Percentiles rank a stretch among this genome's conserved stretches.
phyloP scores from a whole-genome alignment of 306 rosid species.

The Pachyrhizus erosus region DNA sequence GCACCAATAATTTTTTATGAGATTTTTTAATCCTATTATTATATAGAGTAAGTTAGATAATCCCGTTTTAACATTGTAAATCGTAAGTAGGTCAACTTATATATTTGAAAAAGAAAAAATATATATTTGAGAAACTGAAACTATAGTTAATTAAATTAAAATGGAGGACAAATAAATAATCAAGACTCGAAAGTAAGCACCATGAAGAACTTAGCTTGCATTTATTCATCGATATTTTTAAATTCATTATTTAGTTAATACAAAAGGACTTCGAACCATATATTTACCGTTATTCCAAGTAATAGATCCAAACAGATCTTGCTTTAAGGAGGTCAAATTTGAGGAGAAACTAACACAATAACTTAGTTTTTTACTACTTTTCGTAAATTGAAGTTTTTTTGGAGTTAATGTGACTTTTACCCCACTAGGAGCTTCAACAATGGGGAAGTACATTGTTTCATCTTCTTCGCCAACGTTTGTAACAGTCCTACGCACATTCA shows the following conservation, averaged over 20 bases:
- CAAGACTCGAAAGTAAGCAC: not conserved
- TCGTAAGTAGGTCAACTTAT: too few species aligned
- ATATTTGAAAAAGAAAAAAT: too few species aligned
- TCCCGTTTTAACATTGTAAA: too few species aligned
- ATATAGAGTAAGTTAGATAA: too few species aligned
- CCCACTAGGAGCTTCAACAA: constrained; percentile 60
- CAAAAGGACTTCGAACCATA: constrained; percentile 68
- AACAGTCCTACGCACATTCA: constrained; percentile 65
- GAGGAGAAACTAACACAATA: constrained; percentile 65
- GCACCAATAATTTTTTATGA: too few species aligned
- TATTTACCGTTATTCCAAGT: constrained; percentile 70
- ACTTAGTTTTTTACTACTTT: constrained; percentile 54
- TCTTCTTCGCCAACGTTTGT: constrained; percentile 75
- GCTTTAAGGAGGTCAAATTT: constrained; percentile 35
- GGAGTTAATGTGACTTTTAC: constrained; percentile 67
- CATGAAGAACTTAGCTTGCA: not conserved
- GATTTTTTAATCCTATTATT: too few species aligned
- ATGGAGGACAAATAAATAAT: not conserved
- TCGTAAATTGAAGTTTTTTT: constrained; percentile 56
- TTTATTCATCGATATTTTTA: not conserved
- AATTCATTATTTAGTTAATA: constrained; percentile 39
- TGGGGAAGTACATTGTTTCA: constrained; percentile 47
- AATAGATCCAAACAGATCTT: constrained; percentile 65
- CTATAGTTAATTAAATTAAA: not conserved
- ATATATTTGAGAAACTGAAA: too few species aligned